Base-by-base conservation (phyloP, 345 rosid genomes). In the Moricandia moricandioides region DNA sequence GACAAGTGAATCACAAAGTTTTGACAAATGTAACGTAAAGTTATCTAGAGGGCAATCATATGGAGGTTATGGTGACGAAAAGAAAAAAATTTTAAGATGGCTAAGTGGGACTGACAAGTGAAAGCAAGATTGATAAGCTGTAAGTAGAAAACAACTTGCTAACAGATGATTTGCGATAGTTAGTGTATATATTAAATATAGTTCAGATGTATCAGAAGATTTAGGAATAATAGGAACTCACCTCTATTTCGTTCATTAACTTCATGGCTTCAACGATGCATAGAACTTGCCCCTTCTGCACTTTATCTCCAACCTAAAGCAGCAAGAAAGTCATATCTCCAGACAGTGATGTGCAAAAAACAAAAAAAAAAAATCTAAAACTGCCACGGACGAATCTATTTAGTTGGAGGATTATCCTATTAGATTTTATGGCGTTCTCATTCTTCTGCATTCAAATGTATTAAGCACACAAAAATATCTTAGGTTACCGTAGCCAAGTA, bases 261-360 rank as follows among this genome's bases (percentile, higher is more conserved):
- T 92, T 92, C 98, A 90, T 92, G 83, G 98, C 98, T 70, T 92
- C 96, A 34, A 92, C 85, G 29, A 92, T 88, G 88, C 96, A 92
- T 13, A 92, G 16, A 59, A 87, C 90, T 80, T 90, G 96, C 24
- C 98, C 98, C 79, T 92, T 92, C 86, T 88, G 87, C 77, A 92
- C 95, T 85, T 90, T 92, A 79, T 92, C 98, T 79, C 98, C 98
- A 74, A 88, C 90, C 98, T 92, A 76, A 27, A 47, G 5, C 21
- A 69, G 30, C 65, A 55, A 40, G 43, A 59, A 18, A 72, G 8
- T 5, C n/a, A 10, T 21, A 37, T 17, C 2, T 6, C 18, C 40
- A 26, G 55, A 7, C 11, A 2, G 3, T 45, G n/a, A 70, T 18
- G 68, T 67, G 37, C 58, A 69, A 27, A 51, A 21, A 21, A 33